phyloP scores from a whole-genome alignment of 352 stramenopile species.

The Peronospora belbahrii region DNA sequence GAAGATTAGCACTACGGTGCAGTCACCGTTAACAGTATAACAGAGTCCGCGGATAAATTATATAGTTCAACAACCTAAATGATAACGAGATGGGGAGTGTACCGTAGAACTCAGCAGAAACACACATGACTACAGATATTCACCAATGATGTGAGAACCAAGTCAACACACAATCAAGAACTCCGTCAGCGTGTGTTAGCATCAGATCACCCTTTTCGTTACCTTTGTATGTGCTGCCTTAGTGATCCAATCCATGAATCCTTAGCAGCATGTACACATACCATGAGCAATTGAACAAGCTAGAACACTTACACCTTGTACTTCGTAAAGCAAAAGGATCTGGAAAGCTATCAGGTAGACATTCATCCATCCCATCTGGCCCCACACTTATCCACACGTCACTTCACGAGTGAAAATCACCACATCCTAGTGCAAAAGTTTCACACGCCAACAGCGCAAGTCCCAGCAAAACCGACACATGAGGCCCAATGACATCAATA shows the following conservation, averaged over 20 bases:
- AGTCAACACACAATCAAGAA: neutral
- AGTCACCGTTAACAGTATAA: constrained; percentile 59
- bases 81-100: constrained; percentile 61
- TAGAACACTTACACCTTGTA: constrained; percentile 74
- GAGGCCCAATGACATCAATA: constrained; percentile 58
- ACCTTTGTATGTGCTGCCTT: too few relatives aligned
- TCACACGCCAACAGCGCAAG: constrained; percentile 39
- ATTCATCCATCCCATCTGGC: constrained; percentile 71
- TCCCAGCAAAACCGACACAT: constrained; percentile 44
- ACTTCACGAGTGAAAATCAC: constrained; percentile 41
- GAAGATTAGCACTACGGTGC: constrained; percentile 45
- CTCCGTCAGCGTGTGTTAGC: too few relatives aligned
- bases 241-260: constrained; percentile 34
- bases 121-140: constrained; percentile 61
- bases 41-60: constrained; percentile 70
- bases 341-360: constrained; percentile 73
- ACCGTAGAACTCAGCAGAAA: constrained; percentile 64
- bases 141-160: neutral
- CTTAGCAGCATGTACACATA: constrained; percentile 80
- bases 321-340: constrained; percentile 68
- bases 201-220: too few relatives aligned
- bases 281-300: constrained; percentile 77
- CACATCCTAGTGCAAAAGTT: constrained; percentile 51
- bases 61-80: constrained; percentile 66
- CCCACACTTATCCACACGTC: constrained; percentile 56